Percentiles rank a stretch among this genome's conserved stretches.
Conservation (phyloP, 495 filamentous ascomycete species). For the Penicillium subrubescens region DNA sequence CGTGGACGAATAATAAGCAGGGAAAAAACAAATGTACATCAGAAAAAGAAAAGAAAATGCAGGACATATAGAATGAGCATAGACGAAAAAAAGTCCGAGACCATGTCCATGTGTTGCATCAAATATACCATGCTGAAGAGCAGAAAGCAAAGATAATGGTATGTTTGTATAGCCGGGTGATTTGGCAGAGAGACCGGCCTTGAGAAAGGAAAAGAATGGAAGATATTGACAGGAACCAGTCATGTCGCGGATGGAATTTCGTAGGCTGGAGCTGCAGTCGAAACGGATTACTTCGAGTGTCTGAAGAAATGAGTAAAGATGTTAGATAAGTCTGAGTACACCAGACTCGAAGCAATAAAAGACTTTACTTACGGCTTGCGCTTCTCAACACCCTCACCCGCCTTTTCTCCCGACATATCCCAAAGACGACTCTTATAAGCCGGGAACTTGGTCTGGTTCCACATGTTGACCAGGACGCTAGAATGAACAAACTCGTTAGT, state of each 20-base stretch:
- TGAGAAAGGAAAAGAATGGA: not conserved
- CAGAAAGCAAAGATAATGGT: not conserved
- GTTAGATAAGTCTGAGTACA: not conserved
- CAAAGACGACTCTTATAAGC: slow-evolving; percentile 62
- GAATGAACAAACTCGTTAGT: slow-evolving; percentile 8
- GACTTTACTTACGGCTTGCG: slow-evolving; percentile 36
- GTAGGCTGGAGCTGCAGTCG: not conserved
- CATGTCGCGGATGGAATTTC: not conserved
- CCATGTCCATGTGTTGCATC: not conserved
- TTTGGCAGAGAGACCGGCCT: not conserved
- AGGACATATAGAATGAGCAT: not conserved
- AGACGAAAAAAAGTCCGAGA: not conserved
- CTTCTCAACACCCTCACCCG: slow-evolving; percentile 30
- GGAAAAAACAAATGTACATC: not conserved
- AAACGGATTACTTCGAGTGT: slow-evolving; percentile 10
- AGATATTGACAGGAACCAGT: not conserved
- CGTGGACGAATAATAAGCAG: not conserved
- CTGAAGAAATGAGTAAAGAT: not conserved
- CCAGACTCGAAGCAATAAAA: not conserved
- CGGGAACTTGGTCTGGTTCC: slow-evolving; percentile 67
- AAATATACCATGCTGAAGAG: not conserved
- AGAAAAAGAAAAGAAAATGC: not conserved
- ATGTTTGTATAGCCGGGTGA: not conserved
- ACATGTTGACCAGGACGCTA: slow-evolving; percentile 72
- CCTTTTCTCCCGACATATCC: slow-evolving; percentile 41